Conservation (phyloP, 805 yeast species). For the Nakazawaea laoshanensis region DNA sequence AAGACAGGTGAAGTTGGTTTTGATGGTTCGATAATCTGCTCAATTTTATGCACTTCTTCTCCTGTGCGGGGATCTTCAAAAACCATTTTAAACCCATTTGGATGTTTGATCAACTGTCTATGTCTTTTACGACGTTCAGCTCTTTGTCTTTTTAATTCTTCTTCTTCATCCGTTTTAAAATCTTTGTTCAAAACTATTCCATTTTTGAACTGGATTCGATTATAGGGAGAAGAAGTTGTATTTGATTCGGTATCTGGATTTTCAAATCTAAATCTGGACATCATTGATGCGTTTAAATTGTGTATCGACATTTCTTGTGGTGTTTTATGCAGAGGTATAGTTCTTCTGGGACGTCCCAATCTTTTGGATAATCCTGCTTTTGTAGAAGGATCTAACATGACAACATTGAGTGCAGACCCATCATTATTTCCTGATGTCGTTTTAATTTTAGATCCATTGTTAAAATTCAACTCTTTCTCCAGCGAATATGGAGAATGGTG, state of each 20-base stretch:
- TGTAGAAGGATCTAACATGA: slow-evolving; percentile 14
- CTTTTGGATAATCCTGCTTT: slow-evolving; percentile 12
- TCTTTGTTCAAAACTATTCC: neutral
- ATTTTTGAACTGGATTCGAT: neutral
- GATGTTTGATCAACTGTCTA: slow-evolving; percentile 4
- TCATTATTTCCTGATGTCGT: neutral
- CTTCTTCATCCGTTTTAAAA: neutral
- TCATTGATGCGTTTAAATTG: slow-evolving; percentile 12
- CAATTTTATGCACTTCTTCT: neutral
- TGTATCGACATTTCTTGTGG: slow-evolving; percentile 9
- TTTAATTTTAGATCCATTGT: neutral
- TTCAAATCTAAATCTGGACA: slow-evolving; percentile 13
- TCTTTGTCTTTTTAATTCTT: no score
- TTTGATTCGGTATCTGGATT: neutral
- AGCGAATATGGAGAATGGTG: neutral
- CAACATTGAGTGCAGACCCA: slow-evolving; percentile 8
- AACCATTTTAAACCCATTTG: slow-evolving; percentile 9
- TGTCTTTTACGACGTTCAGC: no score
- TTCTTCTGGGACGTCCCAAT: slow-evolving; percentile 8
- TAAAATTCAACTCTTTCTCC: neutral
- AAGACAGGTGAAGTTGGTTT: neutral
- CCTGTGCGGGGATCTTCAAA: slow-evolving; percentile 5
- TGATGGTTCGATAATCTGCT: neutral
- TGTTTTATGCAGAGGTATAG: neutral
- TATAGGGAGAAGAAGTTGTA: no score